Evolutionary conservation across 129 eudicot species (phyloP).

Genomic region (Ambrosia trifida): DNA sequence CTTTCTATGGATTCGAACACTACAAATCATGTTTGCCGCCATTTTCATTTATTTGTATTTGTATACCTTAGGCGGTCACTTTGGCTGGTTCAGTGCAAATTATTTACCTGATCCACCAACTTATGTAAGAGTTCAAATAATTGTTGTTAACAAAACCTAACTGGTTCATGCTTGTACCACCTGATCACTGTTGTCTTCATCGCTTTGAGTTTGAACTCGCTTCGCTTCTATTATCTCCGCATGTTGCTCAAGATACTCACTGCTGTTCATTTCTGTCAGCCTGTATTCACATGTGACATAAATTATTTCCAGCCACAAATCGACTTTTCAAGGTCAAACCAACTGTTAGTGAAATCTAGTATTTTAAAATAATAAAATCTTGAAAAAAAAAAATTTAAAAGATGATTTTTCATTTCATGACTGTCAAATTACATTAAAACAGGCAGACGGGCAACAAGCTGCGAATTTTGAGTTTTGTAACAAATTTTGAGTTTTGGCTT

Average conservation of each 20-base stretch:
- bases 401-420: too few relatives aligned
- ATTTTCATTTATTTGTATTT: background rate
- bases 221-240: slow-evolving; percentile 50
- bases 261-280: slow-evolving; percentile 89
- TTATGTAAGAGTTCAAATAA: slow-evolving; percentile 1
- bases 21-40: background rate
- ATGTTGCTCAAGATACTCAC: slow-evolving; percentile 77
- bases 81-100: background rate
- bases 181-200: slow-evolving; percentile 28
- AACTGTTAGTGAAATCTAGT: background rate
- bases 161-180: slow-evolving; percentile 36
- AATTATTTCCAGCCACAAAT: background rate
- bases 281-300: slow-evolving; percentile 36
- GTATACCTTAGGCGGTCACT: slow-evolving; percentile 9
- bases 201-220: slow-evolving; percentile 13
- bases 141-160: background rate
- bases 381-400: too few relatives aligned
- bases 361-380: background rate
- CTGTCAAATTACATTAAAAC: too few relatives aligned
- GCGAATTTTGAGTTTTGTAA: too few relatives aligned
- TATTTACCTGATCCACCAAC: slow-evolving; percentile 14
- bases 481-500: background rate
- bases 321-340: slow-evolving; percentile 19
- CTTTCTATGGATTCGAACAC: background rate
- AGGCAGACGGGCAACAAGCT: too few relatives aligned